Evolutionary conservation across 2,329 filamentous ascomycete genomes (phyloP), one percentile per base, ranked within the genome.

Genomic region (Neofusicoccum sp.): DNA sequence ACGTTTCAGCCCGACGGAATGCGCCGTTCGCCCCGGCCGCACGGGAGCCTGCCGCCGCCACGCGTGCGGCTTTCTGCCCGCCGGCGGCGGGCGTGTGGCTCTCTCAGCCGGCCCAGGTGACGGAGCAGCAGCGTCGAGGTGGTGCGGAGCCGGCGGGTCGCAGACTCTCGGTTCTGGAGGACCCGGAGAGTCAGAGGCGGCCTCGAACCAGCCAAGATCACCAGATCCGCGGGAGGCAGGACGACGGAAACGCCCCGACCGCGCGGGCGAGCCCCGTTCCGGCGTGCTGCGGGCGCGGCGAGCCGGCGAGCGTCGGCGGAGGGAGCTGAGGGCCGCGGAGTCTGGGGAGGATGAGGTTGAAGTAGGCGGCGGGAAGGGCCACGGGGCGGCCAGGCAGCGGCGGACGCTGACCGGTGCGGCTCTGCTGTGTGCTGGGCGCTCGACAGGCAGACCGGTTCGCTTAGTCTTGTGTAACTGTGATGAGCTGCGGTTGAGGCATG

Each of bases 401-500:
- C 11, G 5, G 12, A 5, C 16, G 8, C 16, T 41, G 34, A 30
- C 34, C 24, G 34, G 34, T 31, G 49, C 49, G 34, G 49, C 49
- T 54, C 36, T 54, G 24, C 16, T 16, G 12, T n/a, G n/a, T n/a
- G n/a, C n/a, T n/a, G n/a, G n/a, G n/a, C n/a, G n/a, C n/a, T n/a
- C n/a, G 28, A 12, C 33, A 16, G 48, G 16, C 2, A 40, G 5
- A 24, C 43, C 6, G 28, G 26, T 6, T 54, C 51, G 51, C 51
- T 54, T 54, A 54, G 26, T 26, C 51, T 54, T 54, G 51, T 54
- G 51, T 54, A 54, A 54, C 51, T 31, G 51, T 54, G 51, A 54
- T 54, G 51, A 54, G 51, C 36, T 43, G 36, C 34, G 16, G 14
- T 14, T 20, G 7, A 43, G 36, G 51, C 51, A 54, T 36, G 51